phyloP scores from a whole-genome alignment of 257 asterid species.

The Nicotiana paniculata region DNA sequence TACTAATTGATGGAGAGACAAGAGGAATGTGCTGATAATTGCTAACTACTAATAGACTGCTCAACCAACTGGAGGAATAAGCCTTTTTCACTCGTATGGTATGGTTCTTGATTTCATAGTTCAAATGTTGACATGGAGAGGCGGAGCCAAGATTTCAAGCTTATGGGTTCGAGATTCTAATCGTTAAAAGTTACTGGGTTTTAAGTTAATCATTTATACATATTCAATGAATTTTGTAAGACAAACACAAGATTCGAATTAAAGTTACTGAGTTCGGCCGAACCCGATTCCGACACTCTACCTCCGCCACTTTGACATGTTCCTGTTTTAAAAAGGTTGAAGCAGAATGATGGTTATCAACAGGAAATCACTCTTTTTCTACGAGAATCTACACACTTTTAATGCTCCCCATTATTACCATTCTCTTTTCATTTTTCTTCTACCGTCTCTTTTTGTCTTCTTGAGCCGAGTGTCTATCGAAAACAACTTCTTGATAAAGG shows the following conservation, averaged over 20 bases:
- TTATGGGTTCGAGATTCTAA: no score
- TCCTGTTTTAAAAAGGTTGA: constrained; percentile 18
- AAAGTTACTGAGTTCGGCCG: no score
- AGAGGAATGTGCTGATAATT: constrained; percentile 17
- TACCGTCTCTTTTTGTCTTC: no score
- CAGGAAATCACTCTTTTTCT: constrained; percentile 21
- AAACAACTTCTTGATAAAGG: no score
- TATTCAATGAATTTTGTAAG: no score
- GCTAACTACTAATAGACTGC: constrained; percentile 29
- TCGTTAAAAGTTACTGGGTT: no score
- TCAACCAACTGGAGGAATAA: constrained; percentile 37
- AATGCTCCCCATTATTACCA: constrained; percentile 30
- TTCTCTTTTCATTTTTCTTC: not conserved
- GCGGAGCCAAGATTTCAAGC: no score
- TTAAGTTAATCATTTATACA: no score
- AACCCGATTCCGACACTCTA: no score
- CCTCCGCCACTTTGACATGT: constrained; percentile 7
- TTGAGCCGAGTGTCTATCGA: no score
- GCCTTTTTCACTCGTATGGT: constrained; percentile 14
- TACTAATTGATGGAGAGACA: constrained; percentile 15
- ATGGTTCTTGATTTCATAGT: constrained; percentile 15
- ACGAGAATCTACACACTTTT: constrained; percentile 40
- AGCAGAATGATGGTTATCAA: constrained; percentile 26
- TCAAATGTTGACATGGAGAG: constrained; percentile 16
- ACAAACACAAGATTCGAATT: no score